Conservation (phyloP, 176 grass and related monocot genomes). For the Oryza meridionalis region DNA sequence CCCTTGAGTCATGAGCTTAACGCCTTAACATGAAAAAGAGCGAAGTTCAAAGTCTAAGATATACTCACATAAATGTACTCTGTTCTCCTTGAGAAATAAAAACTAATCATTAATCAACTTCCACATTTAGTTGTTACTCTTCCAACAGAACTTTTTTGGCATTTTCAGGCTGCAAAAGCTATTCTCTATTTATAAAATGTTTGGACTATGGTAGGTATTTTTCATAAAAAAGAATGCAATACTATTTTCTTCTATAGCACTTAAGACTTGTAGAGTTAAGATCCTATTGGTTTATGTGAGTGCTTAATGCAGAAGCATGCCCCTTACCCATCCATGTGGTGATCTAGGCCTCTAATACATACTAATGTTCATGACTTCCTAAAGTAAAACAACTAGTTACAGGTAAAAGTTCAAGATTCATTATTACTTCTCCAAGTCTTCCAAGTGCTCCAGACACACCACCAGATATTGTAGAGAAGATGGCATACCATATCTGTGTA, state of each 20-base stretch:
- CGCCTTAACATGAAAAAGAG: slow-evolving; percentile 12
- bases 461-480: slow-evolving; percentile 92
- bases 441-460: slow-evolving; percentile 95
- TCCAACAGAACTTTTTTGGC: slow-evolving; percentile 16
- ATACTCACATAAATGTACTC: slow-evolving; percentile 20
- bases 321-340: neutral
- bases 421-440: slow-evolving; percentile 87
- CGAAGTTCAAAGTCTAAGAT: neutral
- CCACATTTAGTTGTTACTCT: slow-evolving; percentile 27
- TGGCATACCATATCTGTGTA: slow-evolving; percentile 96
- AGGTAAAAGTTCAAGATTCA: slow-evolving; percentile 35
- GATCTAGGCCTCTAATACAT: neutral
- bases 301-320: neutral
- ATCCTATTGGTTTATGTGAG: slow-evolving; percentile 24
- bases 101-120: slow-evolving; percentile 6
- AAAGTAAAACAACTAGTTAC: neutral
- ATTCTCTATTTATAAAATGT: slow-evolving; percentile 10
- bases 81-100: slow-evolving; percentile 31
- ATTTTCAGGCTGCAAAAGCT: slow-evolving; percentile 12
- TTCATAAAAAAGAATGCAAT: slow-evolving; percentile 4
- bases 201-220: neutral
- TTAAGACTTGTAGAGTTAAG: slow-evolving; percentile 4
- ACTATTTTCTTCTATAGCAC: neutral
- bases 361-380: slow-evolving; percentile 24
- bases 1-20: neutral